Base-by-base conservation (phyloP, 2,329 filamentous ascomycete species). In the Aspergillus aculeatinus region DNA sequence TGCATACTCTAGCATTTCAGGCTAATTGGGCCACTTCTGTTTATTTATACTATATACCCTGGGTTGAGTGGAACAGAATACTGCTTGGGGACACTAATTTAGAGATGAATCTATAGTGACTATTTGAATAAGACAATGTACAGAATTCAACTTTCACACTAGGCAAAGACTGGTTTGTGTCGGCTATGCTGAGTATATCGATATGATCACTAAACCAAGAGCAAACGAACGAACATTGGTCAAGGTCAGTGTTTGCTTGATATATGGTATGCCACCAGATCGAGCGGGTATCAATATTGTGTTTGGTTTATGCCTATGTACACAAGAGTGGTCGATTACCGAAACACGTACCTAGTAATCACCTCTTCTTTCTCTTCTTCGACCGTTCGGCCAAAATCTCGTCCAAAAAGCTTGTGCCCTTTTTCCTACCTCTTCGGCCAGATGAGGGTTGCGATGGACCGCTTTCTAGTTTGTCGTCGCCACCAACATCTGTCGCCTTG, bases 371-470 rank as follows among this genome's bases (percentile, higher is more conserved):
- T 68, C 81, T 81, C 74, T 84, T 85, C 64, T 79, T 82, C 7
- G 79, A 78, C 58, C 75, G 65, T 51, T 76, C 68, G n/a, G 73
- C 73, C 51, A 80, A 65, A 16, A 86, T 70, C 63, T 86, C 82
- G 68, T 87, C 84, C 25, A 87, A 73, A 66, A 82, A 86, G 61
- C 78, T 84, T 14, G 69, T 75, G 1, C 74, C 74, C 53, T 78
- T 77, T 64, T 78, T 81, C 29, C 69, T 72, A 23, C 65, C 68
- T 55, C 70, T 74, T 10, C 65, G 51, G 25, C 60, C 60, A 29
- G 61, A 58, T 47, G 57, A 55, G 55, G 64, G 51, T n/a, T 50
- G 60, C 51, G 62, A 55, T n/a, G 58, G 53, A 1, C 59, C 21
- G 31, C 55, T 51, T 48, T 58, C 57, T 55, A 60, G 55, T 52